phyloP scores from a whole-genome alignment of 805 yeast genomes.

The Candida taoyuanica region DNA sequence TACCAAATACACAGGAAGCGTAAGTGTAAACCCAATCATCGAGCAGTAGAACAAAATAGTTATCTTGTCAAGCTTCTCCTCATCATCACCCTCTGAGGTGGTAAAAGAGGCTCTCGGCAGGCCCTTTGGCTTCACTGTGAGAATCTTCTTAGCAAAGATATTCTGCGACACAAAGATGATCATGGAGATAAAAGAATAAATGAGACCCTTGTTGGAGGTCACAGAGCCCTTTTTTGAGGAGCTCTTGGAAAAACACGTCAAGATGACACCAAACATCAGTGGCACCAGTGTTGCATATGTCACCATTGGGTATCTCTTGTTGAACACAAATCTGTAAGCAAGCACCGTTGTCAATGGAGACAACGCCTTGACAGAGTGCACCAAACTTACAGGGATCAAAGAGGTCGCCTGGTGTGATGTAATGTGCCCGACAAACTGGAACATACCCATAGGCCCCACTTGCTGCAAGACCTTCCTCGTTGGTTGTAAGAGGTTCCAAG shows the following conservation, averaged over 20 bases:
- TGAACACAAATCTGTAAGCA: conserved; percentile 62
- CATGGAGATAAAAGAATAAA: conserved; percentile 39
- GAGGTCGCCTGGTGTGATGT: conserved; percentile 91
- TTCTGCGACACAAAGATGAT: conserved; percentile 71
- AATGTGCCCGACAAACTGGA: conserved; percentile 90
- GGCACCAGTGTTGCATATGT: conserved; percentile 82
- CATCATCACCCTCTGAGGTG: conserved; percentile 19
- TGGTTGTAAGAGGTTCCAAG: conserved; percentile 48
- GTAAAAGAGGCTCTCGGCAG: conserved; percentile 21
- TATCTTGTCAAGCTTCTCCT: conserved; percentile 58
- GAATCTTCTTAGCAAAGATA: conserved; percentile 70
- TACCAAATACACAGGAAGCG: conserved; percentile 61
- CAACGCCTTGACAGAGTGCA: conserved; percentile 89
- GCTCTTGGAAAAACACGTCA: conserved; percentile 55
- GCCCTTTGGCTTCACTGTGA: conserved; percentile 43
- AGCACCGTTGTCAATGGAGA: conserved; percentile 86
- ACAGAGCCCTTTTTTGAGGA: conserved; percentile 1
- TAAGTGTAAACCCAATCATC: conserved; percentile 57
- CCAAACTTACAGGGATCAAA: conserved; percentile 87
- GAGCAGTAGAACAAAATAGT: conserved; percentile 72
- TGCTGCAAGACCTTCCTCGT: conserved; percentile 48
- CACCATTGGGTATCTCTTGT: conserved; percentile 48
- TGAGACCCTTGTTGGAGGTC: conserved; percentile 29
- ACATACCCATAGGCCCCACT: conserved; percentile 90
- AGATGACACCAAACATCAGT: conserved; percentile 77